Evolutionary conservation across 768 basidiomycete genomes (phyloP), one percentile per base, ranked within the genome.

Genomic region (Exsudoporus frostii): DNA sequence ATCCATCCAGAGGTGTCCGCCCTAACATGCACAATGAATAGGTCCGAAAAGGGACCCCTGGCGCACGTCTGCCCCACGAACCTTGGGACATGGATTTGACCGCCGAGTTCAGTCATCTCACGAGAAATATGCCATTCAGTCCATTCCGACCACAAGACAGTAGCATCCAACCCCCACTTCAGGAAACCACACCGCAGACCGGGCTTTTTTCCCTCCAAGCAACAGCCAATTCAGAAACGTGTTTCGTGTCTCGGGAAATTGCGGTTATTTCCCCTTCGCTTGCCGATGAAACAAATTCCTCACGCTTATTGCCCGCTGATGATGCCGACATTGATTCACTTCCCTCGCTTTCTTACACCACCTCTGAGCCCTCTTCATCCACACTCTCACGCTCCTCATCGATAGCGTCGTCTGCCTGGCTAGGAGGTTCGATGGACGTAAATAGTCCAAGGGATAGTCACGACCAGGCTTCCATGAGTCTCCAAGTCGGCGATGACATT

Each of bases 321-420:
- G 61, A 64, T 57, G 60, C 62, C 56, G 67, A 65, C 53, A 61
- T 65, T 42, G 70, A 67, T 43, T 67, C 73, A 9, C 60, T 73
- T 51, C 73, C 69, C 32, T 64, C 64, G 24, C 71, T 65, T 51
- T 72, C 73, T 38, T 65, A 57, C 40, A 65, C 67, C 37, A 51
- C 64, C 50, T 69, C 65, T 36, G 71, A 65, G 48, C 67, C 62
- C 55, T 70, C 63, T 54, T 71, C 65, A 10, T 65, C 66, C 60
- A 66, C 74, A 5, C 68, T 76, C 55, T 78, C 79, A 57, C 73
- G 74, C 30, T 74, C 79, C 11, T 62, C 74, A 6, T 80, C 79
- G 6, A 57, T 63, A 44, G 72, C 67, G 20, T 74, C 74, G 0
- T 78, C 74, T 13, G 51, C 65, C 34, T 68, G 56, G 32, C 59